A percentile compares a stretch with the other conserved stretches of the same genome.
These are phyloP conservation scores for Lavandula angustifolia DNA, from an alignment of 257 asterid genomes.

Conservation along the genomic window DNA sequence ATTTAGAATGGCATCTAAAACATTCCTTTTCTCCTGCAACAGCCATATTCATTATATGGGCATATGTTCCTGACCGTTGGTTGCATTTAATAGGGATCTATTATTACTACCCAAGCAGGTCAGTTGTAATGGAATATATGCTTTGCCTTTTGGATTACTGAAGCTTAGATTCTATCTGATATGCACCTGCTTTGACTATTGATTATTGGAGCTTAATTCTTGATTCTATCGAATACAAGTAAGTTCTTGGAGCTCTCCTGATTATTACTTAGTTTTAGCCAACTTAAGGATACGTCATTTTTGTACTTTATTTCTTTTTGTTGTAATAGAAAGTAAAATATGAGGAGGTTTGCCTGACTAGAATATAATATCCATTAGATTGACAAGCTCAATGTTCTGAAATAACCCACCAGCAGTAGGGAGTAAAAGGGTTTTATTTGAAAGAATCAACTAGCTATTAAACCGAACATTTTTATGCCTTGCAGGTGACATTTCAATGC, in stretches of 20 bases:
- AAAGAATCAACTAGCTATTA: too few relatives aligned
- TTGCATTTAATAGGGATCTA: constrained; percentile 65
- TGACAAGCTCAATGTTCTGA: constrained; percentile 1
- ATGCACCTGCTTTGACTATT: background rate
- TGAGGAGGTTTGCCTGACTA: too few relatives aligned
- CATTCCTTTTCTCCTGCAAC: constrained; percentile 28
- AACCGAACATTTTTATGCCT: too few relatives aligned
- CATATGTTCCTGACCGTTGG: constrained; percentile 72
- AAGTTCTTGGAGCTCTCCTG: background rate
- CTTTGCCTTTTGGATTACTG: constrained; percentile 16
- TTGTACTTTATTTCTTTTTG: too few relatives aligned
- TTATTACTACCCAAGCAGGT: constrained; percentile 81
- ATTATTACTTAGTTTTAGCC: background rate
- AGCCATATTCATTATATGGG: constrained; percentile 70
- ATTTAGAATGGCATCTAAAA: constrained; percentile 23
- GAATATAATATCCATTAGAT: background rate
- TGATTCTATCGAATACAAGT: too few relatives aligned
- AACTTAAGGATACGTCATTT: background rate
- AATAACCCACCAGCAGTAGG: background rate
- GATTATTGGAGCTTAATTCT: too few relatives aligned
- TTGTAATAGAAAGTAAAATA: background rate
- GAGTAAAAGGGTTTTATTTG: too few relatives aligned
- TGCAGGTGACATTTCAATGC: constrained; percentile 2
- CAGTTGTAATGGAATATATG: constrained; percentile 29
- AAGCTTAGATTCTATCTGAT: too few relatives aligned